phyloP scores from a whole-genome alignment of 805 yeast species.

The Cyberlindnera lachancei region DNA sequence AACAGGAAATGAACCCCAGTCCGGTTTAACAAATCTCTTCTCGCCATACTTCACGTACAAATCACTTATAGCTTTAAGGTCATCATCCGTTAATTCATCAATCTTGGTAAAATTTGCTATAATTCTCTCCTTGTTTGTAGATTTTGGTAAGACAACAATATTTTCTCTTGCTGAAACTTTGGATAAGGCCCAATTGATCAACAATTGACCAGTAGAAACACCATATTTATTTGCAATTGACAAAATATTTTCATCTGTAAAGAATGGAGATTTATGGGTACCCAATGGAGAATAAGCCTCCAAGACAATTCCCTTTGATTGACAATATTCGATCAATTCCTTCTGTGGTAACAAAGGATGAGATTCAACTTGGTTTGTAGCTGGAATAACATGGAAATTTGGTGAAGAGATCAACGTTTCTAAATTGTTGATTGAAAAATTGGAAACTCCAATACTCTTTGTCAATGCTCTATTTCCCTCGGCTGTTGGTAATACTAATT shows the following conservation, averaged over 20 bases:
- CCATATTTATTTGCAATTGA: constrained; percentile 38
- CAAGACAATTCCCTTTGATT: constrained; percentile 11
- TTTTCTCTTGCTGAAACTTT: too few species aligned
- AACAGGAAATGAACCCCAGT: constrained; percentile 5
- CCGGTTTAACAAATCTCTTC: constrained; percentile 4
- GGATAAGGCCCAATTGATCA: constrained; percentile 53
- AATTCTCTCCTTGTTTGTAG: constrained; percentile 38
- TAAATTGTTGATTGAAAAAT: constrained; percentile 11
- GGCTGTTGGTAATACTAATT: too few species aligned
- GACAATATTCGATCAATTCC: constrained; percentile 10
- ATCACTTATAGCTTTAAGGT: constrained; percentile 23
- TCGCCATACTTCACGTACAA: constrained; percentile 20
- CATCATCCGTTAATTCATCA: constrained; percentile 28
- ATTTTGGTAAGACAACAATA: constrained; percentile 46
- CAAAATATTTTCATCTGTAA: constrained; percentile 31
- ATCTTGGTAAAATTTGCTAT: constrained; percentile 26
- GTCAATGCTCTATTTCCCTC: constrained; percentile 6
- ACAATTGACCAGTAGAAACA: constrained; percentile 39
- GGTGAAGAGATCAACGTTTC: constrained; percentile 6
- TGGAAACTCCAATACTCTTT: constrained; percentile 17
- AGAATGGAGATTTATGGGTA: constrained; percentile 12
- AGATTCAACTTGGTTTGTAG: constrained; percentile 15
- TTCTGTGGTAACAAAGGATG: constrained; percentile 16
- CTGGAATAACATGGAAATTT: constrained; percentile 8
- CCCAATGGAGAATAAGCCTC: constrained; percentile 18